Base-by-base conservation (phyloP, 129 eudicot species). In the Artemisia argyi region DNA sequence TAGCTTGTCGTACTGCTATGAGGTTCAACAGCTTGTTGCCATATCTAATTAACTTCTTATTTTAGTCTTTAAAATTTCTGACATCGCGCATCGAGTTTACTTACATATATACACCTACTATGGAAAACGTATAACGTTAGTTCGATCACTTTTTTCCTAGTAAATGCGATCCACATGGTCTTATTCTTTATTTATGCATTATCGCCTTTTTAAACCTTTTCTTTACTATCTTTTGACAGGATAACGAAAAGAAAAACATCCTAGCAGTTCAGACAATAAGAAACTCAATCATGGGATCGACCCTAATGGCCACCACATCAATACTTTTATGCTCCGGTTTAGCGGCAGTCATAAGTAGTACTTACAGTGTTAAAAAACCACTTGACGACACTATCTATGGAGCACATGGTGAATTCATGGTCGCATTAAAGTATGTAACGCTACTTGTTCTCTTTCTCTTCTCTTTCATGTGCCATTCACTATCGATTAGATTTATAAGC, bases 261-360 rank as follows among this genome's bases (percentile, higher is more conserved):
- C 54, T 92, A 60, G 96, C 96, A 0, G 96, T 92, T 39, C 98
- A 92, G 61, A 92, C 98, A 15, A 68, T 92, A 0, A 73, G 98
- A 28, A 92, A 92, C 85, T 77, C 89, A 11, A 92, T 92, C 58
- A 92, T 92, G 98, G 98, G 91, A 68, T 77, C 96, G 79, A 92
- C 98, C 10, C 65, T 92, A 42, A 85, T 92, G 95, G 98, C 98
- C 57, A 89, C 98, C 7, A 92, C 96, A 15, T 89, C 98, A 0
- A 89, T 92, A 76, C 87, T 89, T 49, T 85, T 92, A 18, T 84
- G 91, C 73, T 85, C 79, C 0, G 96, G 91, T 56, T 63, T 92
- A 14, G 98, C 98, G 2, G 98, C 96, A 2, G 84, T 92, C 18
- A 78, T 89, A 18, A 92, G 98, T 68, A 92, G 98, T 65, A 92